Evolutionary conservation across 495 filamentous ascomycete species (phyloP).

Genomic region (Penicillium cosmopolitanum): DNA sequence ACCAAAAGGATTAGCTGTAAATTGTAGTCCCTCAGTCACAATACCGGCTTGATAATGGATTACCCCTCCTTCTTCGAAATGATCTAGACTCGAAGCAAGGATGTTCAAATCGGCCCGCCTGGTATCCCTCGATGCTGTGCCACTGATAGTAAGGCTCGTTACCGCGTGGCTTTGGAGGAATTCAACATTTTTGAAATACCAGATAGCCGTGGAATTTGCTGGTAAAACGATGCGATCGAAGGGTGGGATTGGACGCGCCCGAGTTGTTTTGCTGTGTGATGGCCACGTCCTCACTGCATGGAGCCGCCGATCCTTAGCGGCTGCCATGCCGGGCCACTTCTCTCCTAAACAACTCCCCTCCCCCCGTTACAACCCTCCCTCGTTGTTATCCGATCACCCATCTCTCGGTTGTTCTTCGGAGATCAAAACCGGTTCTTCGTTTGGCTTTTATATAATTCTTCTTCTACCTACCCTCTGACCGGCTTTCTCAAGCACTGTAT

Average conservation of each 20-base stretch:
- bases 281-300: constrained; percentile 35
- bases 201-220: constrained; percentile 8
- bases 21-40: not conserved
- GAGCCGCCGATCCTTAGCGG: constrained; percentile 37
- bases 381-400: constrained; percentile 10
- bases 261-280: constrained; percentile 28
- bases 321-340: constrained; percentile 27
- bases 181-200: constrained; percentile 14
- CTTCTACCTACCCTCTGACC: constrained; percentile 6
- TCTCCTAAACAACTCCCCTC: constrained; percentile 30
- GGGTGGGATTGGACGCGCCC: constrained; percentile 11
- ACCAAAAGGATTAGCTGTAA: not conserved
- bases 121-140: constrained; percentile 26
- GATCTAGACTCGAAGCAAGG: constrained; percentile 2
- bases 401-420: constrained; percentile 6
- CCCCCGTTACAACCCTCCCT: constrained; percentile 20
- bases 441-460: not conserved
- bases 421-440: not conserved
- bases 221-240: not conserved
- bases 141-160: constrained; percentile 11
- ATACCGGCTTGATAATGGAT: not conserved
- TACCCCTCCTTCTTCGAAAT: not conserved
- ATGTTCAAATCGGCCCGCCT: constrained; percentile 13
- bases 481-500: constrained; percentile 37
- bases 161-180: constrained; percentile 25